Percentiles rank a stretch among this genome's conserved stretches.
phyloP scores from a whole-genome alignment of 2,329 filamentous ascomycete species.

The Microthyrium microscopicum region DNA sequence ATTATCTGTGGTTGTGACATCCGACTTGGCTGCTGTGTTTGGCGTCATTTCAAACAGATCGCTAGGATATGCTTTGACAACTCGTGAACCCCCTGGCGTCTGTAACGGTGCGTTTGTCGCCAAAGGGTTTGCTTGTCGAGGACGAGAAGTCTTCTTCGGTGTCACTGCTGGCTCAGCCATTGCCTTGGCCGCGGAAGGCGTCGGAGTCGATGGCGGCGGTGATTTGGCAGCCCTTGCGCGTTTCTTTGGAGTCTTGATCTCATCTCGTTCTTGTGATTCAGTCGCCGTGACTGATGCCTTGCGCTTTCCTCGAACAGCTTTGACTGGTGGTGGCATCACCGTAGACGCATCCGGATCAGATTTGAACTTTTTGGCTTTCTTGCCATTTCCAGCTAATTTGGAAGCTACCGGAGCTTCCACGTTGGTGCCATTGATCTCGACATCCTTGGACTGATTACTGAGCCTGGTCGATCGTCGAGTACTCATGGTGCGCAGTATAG shows the following conservation, averaged over 20 bases:
- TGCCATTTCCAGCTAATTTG: no score
- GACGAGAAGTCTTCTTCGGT: neutral
- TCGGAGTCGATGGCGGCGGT: slow-evolving; percentile 4
- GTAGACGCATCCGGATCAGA: no score
- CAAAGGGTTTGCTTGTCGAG: slow-evolving; percentile 36
- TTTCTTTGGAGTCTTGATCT: slow-evolving; percentile 3
- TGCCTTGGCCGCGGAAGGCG: slow-evolving; percentile 1
- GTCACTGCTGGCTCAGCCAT: neutral
- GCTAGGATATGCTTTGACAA: slow-evolving; percentile 32
- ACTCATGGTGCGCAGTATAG: no score
- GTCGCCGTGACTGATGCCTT: no score
- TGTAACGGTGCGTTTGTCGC: slow-evolving; percentile 53
- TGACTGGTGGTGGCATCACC: no score
- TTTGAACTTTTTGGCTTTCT: no score
- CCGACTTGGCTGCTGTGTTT: slow-evolving; percentile 17
- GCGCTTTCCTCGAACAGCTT: no score
- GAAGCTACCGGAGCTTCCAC: no score
- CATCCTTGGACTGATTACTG: no score
- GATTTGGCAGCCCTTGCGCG: neutral
- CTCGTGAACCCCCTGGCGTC: slow-evolving; percentile 51
- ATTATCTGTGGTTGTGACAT: slow-evolving; percentile 47
- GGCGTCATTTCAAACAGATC: slow-evolving; percentile 9
- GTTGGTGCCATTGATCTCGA: no score
- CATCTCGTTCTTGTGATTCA: no score
- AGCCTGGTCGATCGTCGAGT: no score